Conservation (phyloP, 2,329 filamentous ascomycete genomes). For the Ophiostoma fasciatum region DNA sequence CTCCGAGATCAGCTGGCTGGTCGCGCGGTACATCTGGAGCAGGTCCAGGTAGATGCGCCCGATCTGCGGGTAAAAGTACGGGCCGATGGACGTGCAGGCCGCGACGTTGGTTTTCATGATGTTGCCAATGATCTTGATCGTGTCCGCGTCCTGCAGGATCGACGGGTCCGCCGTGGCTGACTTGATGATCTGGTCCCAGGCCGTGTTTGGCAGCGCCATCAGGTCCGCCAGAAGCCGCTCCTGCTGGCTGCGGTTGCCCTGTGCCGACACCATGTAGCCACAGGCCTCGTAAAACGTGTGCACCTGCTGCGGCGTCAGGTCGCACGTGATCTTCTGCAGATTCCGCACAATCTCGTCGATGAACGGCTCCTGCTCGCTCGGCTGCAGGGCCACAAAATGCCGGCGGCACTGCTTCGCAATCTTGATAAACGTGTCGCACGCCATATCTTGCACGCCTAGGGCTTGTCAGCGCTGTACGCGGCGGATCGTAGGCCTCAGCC, state of each 20-base stretch:
- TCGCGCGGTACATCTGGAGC: conserved; percentile 96
- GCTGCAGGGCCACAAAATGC: conserved; percentile 92
- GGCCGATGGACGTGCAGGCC: conserved; percentile 90
- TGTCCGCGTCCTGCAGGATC: conserved; percentile 81
- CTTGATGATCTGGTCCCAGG: conserved; percentile 91
- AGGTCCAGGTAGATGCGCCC: conserved; percentile 96
- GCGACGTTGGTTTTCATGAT: conserved; percentile 99
- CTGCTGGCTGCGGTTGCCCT: conserved; percentile 88
- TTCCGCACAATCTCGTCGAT: conserved; percentile 97
- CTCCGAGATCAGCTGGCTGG: conserved; percentile 91
- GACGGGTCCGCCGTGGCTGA: conserved; percentile 72
- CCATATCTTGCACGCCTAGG: conserved; percentile 99
- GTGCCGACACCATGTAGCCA: conserved; percentile 96
- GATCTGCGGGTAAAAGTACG: conserved; percentile 97
- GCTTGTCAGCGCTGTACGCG: too few species aligned
- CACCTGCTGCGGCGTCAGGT: conserved; percentile 89
- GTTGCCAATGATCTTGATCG: conserved; percentile 97
- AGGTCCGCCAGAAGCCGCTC: conserved; percentile 82
- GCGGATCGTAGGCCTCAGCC: too few species aligned
- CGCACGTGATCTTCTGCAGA: conserved; percentile 88
- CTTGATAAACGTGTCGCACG: conserved; percentile 99
- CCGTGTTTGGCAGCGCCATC: conserved; percentile 85
- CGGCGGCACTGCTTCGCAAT: conserved; percentile 96
- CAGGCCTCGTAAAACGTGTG: conserved; percentile 99
- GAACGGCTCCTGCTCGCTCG: conserved; percentile 87